Evolutionary conservation across 202 grass and related monocot species (phyloP), one percentile per base, ranked within the genome.

Genomic region (Dendrocalamus latiflorus): DNA sequence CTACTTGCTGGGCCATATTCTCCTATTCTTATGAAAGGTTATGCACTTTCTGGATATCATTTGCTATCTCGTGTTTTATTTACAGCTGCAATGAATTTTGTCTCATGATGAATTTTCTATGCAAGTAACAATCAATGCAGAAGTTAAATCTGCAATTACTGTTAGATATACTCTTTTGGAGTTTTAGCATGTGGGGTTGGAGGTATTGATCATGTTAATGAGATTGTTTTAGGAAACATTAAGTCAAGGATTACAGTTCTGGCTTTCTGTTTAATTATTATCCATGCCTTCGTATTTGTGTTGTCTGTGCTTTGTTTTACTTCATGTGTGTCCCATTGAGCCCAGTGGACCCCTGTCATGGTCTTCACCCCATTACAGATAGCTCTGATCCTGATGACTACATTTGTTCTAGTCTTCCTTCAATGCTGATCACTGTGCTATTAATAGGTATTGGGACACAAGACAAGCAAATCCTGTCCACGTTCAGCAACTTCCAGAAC

Each of bases 401-500:
- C 34, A 62, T 85, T 66, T 81, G 39, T 14, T 65, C 41, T 87
- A 9, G 12, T 77, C 33, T 24, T 54, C 50, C 33, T n/a, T 68
- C 44, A 68, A 45, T 78, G 24, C 51, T 74, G n/a, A 77, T 38
- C 6, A 17, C 8, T 42, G 21, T 74, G 9, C 68, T 69, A 61
- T 70, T 76, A 56, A 36, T 65, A 94, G 92, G 82, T 94, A 94
- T 51, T 94, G 92, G 89, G 92, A 94, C n/a, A n/a, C n/a, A n/a
- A n/a, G n/a, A n/a, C n/a, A n/a, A n/a, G n/a, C n/a, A n/a, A n/a
- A n/a, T n/a, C 92, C 96, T 43, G 93, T 82, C 26, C 96, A 98
- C 90, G 75, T 92, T 54, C 96, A 98, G 70, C 96, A 90, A 83
- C 85, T 95, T 65, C 96, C 96, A 80, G 96, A 95, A 44, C 85